These are phyloP conservation scores for Penicillium sp. DNA, from an alignment of 2,329 filamentous ascomycete species.

Conservation along the genomic window DNA sequence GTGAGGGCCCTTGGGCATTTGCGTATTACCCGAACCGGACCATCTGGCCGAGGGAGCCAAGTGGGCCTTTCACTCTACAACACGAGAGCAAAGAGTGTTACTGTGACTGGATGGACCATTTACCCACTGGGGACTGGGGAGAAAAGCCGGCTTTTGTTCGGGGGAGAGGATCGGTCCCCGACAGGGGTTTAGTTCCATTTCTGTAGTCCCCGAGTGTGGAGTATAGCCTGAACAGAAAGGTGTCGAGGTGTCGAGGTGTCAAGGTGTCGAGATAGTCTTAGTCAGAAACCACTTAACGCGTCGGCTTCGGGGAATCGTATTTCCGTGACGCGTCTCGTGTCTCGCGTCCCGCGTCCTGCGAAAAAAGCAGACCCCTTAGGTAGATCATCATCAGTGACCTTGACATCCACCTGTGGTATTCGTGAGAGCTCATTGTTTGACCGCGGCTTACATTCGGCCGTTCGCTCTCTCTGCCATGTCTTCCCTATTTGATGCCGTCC, in stretches of 20 bases:
- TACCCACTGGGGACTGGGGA: background rate
- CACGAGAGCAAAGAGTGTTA: background rate
- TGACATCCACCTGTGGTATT: slow-evolving; percentile 1
- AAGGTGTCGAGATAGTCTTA: background rate
- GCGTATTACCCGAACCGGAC: slow-evolving; percentile 4
- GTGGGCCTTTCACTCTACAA: slow-evolving; percentile 4
- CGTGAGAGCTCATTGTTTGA: slow-evolving; percentile 2
- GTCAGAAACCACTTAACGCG: slow-evolving; percentile 35
- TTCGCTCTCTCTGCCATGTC: slow-evolving; percentile 33
- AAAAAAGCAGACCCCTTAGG: slow-evolving; percentile 12
- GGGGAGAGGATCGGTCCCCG: background rate
- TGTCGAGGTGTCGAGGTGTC: background rate
- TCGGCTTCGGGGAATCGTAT: slow-evolving; percentile 14
- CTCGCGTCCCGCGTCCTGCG: slow-evolving; percentile 26
- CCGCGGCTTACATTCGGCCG: slow-evolving; percentile 23
- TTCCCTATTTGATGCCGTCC: slow-evolving; percentile 39
- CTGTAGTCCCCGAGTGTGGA: background rate
- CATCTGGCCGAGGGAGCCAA: background rate
- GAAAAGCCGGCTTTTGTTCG: slow-evolving; percentile 2
- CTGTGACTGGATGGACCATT: slow-evolving; percentile 1
- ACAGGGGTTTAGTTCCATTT: background rate
- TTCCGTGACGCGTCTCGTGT: slow-evolving; percentile 18
- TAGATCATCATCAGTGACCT: slow-evolving; percentile 5
- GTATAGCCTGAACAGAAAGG: background rate
- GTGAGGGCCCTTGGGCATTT: background rate